These are phyloP conservation scores for Thraustotheca clavata DNA, from an alignment of 352 stramenopile genomes.

Conservation along the genomic window DNA sequence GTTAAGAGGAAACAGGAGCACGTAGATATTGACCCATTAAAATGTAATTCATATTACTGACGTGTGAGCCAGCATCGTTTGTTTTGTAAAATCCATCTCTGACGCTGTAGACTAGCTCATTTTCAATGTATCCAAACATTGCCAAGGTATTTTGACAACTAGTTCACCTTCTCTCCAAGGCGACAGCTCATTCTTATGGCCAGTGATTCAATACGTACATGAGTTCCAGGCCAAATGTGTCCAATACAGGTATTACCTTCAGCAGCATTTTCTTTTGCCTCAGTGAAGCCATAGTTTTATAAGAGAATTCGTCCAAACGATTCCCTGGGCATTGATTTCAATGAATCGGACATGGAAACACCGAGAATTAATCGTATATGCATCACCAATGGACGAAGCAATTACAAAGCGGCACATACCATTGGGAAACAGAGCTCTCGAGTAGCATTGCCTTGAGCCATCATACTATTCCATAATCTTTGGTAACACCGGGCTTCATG, in stretches of 20 bases:
- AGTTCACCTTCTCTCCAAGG: conserved; percentile 38
- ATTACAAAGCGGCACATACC: conserved; percentile 57
- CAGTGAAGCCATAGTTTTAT: conserved; percentile 83
- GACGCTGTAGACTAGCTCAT: conserved; percentile 32
- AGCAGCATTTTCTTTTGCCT: conserved; percentile 69
- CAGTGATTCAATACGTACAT: conserved; percentile 30
- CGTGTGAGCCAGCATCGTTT: conserved; percentile 40
- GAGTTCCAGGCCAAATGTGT: conserved; percentile 57
- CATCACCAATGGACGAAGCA: conserved; percentile 72
- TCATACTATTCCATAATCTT: conserved; percentile 77
- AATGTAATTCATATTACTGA: conserved; percentile 19
- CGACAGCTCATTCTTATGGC: not conserved
- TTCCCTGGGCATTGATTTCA: conserved; percentile 44
- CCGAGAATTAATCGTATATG: conserved; percentile 80
- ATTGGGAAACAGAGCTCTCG: conserved; percentile 52
- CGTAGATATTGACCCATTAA: conserved; percentile 54
- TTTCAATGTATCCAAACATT: conserved; percentile 61
- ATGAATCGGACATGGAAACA: conserved; percentile 36
- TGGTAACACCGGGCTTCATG: conserved; percentile 58
- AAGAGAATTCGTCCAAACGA: conserved; percentile 60
- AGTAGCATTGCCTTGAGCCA: conserved; percentile 64
- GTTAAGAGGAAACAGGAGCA: conserved; percentile 41
- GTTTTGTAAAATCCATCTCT: conserved; percentile 39
- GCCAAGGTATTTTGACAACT: conserved; percentile 69
- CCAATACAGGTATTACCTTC: conserved; percentile 35